Evolutionary conservation across 306 rosid species (phyloP).

Genomic region (Malus sylvestris): DNA sequence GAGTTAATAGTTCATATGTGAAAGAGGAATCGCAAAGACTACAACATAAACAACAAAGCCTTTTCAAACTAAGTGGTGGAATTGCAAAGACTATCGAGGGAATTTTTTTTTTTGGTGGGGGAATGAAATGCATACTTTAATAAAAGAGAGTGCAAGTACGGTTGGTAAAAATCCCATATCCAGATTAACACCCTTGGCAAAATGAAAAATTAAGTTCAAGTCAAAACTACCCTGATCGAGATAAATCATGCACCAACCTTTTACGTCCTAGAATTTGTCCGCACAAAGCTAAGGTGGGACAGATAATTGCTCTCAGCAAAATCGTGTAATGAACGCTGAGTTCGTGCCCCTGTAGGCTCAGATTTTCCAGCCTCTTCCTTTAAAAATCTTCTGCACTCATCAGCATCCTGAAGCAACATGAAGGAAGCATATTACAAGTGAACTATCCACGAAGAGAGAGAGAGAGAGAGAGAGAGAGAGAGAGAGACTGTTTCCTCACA

Average conservation of each 20-base stretch:
- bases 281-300: slow-evolving; percentile 56
- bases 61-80: no score
- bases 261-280: slow-evolving; percentile 29
- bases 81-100: no score
- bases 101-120: no score
- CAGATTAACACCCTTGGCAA: neutral
- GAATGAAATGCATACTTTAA: no score
- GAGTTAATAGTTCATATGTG: no score
- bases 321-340: slow-evolving; percentile 72
- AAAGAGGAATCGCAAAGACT: no score
- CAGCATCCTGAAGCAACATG: slow-evolving; percentile 54
- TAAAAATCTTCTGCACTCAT: slow-evolving; percentile 46
- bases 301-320: slow-evolving; percentile 84
- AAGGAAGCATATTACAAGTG: slow-evolving; percentile 7
- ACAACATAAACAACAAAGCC: no score
- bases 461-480: no score
- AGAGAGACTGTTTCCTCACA: neutral
- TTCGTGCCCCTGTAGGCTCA: slow-evolving; percentile 56
- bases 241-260: slow-evolving; percentile 32
- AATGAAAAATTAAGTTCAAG: neutral
- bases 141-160: neutral
- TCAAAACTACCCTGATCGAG: neutral
- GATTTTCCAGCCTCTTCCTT: slow-evolving; percentile 42
- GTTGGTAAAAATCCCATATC: neutral
- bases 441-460: neutral